Percentiles rank a stretch among this genome's conserved stretches.
These are phyloP conservation scores for Amanita exitialis DNA, from an alignment of 768 basidiomycete species.

Conservation along the genomic window DNA sequence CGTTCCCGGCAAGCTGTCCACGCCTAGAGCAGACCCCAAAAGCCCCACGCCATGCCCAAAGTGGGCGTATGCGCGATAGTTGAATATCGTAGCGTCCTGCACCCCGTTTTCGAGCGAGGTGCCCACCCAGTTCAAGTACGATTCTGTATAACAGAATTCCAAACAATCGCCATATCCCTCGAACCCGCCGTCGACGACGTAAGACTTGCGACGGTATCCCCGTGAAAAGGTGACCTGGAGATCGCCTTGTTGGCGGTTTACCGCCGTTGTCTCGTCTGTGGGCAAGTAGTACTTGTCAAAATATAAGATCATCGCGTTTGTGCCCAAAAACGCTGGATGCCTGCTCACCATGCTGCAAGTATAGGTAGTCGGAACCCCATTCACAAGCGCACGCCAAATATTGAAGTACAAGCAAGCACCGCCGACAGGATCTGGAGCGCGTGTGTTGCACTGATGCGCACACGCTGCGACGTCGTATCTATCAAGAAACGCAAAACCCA, in stretches of 20 bases:
- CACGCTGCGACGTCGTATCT: conserved; percentile 39
- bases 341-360: conserved; percentile 36
- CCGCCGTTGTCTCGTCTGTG: conserved; percentile 32
- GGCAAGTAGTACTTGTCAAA: conserved; percentile 30
- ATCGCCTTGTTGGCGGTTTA: conserved; percentile 35
- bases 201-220: conserved; percentile 31
- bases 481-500: conserved; percentile 42
- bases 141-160: conserved; percentile 30
- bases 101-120: conserved; percentile 23
- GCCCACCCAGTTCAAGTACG: conserved; percentile 30
- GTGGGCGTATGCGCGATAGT: conserved; percentile 29
- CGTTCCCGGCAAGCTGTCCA: conserved; percentile 27
- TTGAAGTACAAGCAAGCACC: conserved; percentile 44
- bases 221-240: conserved; percentile 36
- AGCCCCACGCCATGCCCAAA: conserved; percentile 27
- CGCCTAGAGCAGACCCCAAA: conserved; percentile 31
- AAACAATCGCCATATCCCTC: conserved; percentile 27
- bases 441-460: conserved; percentile 32
- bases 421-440: conserved; percentile 29
- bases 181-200: conserved; percentile 32
- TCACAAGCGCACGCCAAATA: conserved; percentile 40
- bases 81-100: conserved; percentile 34
- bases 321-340: not conserved
- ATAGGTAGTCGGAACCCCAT: conserved; percentile 36
- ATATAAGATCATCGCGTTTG: not conserved